Base-by-base conservation (phyloP, 2,329 filamentous ascomycete species). In the Fusarium incarnatum region DNA sequence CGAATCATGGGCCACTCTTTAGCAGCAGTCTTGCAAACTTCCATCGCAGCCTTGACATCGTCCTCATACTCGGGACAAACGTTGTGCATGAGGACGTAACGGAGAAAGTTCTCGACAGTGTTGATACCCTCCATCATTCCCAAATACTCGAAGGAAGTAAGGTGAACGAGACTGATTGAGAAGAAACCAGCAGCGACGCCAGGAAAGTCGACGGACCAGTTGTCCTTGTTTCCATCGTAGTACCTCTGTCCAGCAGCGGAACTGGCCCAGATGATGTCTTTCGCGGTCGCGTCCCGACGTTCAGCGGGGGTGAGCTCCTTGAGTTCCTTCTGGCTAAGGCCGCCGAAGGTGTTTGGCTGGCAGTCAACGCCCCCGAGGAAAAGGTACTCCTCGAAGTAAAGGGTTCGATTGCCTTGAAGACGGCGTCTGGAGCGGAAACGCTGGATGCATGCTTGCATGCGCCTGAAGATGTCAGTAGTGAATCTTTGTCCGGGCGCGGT, bases 391-490 rank as follows among this genome's bases (percentile, higher is more conserved):
- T 88, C 86, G 80, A 99, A 96, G 34, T 94, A 82, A 20, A 86
- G 83, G 7, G 83, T 79, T 25, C 89, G 89, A 6, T 88, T 83
- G 15, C 83, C 79, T 62, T 92, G 87, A 62, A 97, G 87, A 70
- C 92, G 94, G 32, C 94, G 91, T 48, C 90, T 92, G 37, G 88
- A 85, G 67, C 92, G 89, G 81, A 91, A 99, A 16, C 94, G 91
- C 71, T 94, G 90, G 57, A 98, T 92, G 48, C 93, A 96, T 27
- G 90, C 87, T 76, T 98, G 91, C 42, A 98, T 93, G 48, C 96
- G 93, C 59, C 91, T 92, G 11, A 1, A 23, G 20, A 64, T 56
- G 65, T 71, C 47, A 78, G 68, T 52, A 61, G 8, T 65, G 42
- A 9, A 13, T 27, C 23, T 46, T 44, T 16, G 9, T 40, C 40